These are phyloP conservation scores for Alternaria angustiovoidea DNA, from an alignment of 2,329 filamentous ascomycete species.

Conservation along the genomic window DNA sequence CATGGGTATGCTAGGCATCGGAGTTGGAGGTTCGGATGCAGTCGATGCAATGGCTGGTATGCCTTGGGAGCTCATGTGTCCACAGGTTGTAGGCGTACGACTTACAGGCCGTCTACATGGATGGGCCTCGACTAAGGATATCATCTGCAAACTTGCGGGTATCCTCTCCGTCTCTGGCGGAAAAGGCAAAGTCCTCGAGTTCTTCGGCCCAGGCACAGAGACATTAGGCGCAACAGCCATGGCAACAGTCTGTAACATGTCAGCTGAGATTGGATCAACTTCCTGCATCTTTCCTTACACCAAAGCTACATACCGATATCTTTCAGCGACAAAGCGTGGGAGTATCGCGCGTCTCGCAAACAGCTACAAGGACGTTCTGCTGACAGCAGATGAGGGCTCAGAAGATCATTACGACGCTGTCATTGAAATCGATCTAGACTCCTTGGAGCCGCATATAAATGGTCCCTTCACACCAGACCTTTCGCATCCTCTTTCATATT, in stretches of 20 bases:
- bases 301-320: slow-evolving; percentile 29
- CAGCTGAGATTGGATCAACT: slow-evolving; percentile 50
- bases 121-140: slow-evolving; percentile 49
- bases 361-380: slow-evolving; percentile 31
- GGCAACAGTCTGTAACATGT: slow-evolving; percentile 53
- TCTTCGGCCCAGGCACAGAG: slow-evolving; percentile 47
- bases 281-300: slow-evolving; percentile 51
- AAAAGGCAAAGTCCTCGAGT: slow-evolving; percentile 50
- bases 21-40: slow-evolving; percentile 41
- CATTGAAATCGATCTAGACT: slow-evolving; percentile 48
- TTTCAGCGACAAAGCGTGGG: slow-evolving; percentile 39
- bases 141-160: slow-evolving; percentile 50
- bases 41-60: slow-evolving; percentile 42
- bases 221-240: slow-evolving; percentile 48
- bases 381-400: slow-evolving; percentile 42
- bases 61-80: slow-evolving; percentile 48
- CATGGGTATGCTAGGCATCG: slow-evolving; percentile 49
- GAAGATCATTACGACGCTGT: slow-evolving; percentile 43
- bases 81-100: slow-evolving; percentile 45
- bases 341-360: slow-evolving; percentile 34
- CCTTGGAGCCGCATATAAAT: slow-evolving; percentile 48
- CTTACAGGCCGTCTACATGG: slow-evolving; percentile 41
- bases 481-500: slow-evolving; percentile 43
- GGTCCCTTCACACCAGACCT: slow-evolving; percentile 50
- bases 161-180: slow-evolving; percentile 47